Evolutionary conservation across 2,329 filamentous ascomycete species (phyloP), one percentile per base, ranked within the genome.

Genomic region (Colletotrichum theobromicola): DNA sequence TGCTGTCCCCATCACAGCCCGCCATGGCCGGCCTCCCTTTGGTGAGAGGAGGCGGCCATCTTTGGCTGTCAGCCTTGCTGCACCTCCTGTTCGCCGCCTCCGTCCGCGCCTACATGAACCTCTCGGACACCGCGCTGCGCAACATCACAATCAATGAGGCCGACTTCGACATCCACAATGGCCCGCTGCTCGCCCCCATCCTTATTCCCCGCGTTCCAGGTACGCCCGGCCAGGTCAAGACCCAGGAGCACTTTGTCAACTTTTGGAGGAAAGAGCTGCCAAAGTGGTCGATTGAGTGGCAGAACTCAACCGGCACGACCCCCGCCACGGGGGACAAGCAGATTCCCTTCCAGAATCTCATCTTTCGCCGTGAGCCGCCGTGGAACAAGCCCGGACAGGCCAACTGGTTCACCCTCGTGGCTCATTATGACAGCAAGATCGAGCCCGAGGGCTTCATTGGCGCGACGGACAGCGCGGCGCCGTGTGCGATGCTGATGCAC

Each of bases 401-500:
- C 16, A 93, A 93, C 65, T 86, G 93, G 66, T 85, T 97, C 77
- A 95, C 94, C 5, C 86, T 97, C 63, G 95, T 95, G 10, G 95
- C 95, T 37, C 95, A 97, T 81, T 97, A 96, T 82, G 95, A 97
- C 80, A 94, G 91, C 81, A 95, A 95, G 84, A 86, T 93, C 61
- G 86, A 86, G 18, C 94, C 94, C 0, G 82, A 90, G 64, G 94
- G 93, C 1, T 97, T 97, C 80, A 94, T 97, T 64, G 95, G 95
- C 2, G 95, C 95, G 1, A 96, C 92, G 16, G 95, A 98, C 81
- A 95, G 93, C 77, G 95, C 95, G 1, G 95, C 91, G 12, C 94
- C 95, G 21, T 97, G 94, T 82, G 95, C 95, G 0, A 95, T 97
- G 86, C 87, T 98, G 74, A 89, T 97, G 90, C 93, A 96, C 83